Conservation (phyloP, 805 yeast species). For the Aciculoconidium aculeatum region DNA sequence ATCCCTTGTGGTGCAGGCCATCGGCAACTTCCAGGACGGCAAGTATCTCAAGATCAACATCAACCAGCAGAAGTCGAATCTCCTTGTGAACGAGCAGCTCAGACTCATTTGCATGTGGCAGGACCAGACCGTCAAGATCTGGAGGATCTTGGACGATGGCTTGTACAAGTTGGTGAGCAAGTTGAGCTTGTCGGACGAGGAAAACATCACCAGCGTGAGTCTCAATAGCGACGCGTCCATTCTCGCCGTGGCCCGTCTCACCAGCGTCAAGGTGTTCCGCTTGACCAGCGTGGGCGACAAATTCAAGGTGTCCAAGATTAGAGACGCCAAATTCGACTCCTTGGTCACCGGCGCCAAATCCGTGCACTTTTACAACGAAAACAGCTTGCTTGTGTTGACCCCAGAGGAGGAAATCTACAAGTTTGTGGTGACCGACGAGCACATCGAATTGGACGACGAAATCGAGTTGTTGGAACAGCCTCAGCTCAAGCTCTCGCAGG, state of each 20-base stretch:
- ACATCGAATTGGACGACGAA: constrained; percentile 33
- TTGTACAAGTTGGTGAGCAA: constrained; percentile 60
- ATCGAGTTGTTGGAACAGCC: constrained; percentile 25
- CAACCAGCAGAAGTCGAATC: constrained; percentile 50
- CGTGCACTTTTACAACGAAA: constrained; percentile 40
- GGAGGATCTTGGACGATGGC: constrained; percentile 49
- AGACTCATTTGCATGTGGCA: constrained; percentile 71
- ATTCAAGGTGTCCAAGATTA: constrained; percentile 48
- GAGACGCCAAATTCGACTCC: constrained; percentile 35
- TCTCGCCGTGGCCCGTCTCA: constrained; percentile 66
- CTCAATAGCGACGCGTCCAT: constrained; percentile 60
- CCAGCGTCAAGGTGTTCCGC: constrained; percentile 62
- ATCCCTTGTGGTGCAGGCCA: constrained; percentile 58
- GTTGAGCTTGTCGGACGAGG: constrained; percentile 65
- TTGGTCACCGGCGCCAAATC: constrained; percentile 51
- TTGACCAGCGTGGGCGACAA: constrained; percentile 39
- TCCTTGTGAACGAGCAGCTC: constrained; percentile 40
- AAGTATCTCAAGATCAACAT: constrained; percentile 65
- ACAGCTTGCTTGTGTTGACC: constrained; percentile 47
- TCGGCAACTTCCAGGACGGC: constrained; percentile 64
- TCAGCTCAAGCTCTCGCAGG: constrained; percentile 14
- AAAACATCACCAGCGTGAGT: constrained; percentile 65
- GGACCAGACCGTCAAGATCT: constrained; percentile 74
- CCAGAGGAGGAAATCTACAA: constrained; percentile 56
- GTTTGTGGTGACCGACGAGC: constrained; percentile 25